Conservation (phyloP, 2,329 filamentous ascomycete genomes). For the Fusarium hostae region DNA sequence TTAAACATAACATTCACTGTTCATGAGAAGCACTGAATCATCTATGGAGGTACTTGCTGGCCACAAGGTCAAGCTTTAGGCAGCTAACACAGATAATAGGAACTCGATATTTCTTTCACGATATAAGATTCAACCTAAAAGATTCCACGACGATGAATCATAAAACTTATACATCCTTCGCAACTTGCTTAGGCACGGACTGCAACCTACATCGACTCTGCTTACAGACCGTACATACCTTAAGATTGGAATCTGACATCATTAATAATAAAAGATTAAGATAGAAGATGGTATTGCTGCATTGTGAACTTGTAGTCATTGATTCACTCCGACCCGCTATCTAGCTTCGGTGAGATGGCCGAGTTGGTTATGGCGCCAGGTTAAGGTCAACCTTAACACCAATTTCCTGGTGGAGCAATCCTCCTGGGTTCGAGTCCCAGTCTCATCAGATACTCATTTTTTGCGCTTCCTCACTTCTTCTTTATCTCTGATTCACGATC, state of each 20-base stretch:
- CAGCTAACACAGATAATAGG: fast-evolving
- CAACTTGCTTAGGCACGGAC: fast-evolving
- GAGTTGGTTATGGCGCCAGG: slow-evolving; percentile 16
- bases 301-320: background rate
- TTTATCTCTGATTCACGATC: no score
- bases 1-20: background rate
- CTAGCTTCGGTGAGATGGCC: slow-evolving; percentile 8
- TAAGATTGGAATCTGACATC: fast-evolving
- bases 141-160: background rate
- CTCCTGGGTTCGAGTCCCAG: background rate
- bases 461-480: background rate
- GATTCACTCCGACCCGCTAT: no score
- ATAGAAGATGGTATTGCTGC: background rate
- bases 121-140: fast-evolving
- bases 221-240: background rate
- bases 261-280: fast-evolving
- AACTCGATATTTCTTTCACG: fast-evolving
- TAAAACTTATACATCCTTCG: background rate
- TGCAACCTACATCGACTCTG: no score
- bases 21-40: background rate
- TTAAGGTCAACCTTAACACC: slow-evolving; percentile 1
- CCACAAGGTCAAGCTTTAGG: fast-evolving
- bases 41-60: fast-evolving
- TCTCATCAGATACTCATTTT: background rate
- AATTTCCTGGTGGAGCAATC: slow-evolving; percentile 7